Conservation (phyloP, 75 land plant genomes). For the Pinus tabuliformis region DNA sequence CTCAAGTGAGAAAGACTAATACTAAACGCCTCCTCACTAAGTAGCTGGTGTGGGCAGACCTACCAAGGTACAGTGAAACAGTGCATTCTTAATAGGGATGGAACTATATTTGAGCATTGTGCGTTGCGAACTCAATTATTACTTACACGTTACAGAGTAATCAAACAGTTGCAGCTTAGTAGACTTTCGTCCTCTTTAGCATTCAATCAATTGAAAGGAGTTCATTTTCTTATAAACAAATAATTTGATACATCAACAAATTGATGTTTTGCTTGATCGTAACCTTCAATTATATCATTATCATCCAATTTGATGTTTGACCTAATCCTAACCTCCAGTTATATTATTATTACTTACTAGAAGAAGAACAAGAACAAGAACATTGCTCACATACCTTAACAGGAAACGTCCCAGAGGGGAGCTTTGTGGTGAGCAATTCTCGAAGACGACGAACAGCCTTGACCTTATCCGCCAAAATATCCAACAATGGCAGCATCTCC, state of each 20-base stretch:
- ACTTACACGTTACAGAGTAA: neutral
- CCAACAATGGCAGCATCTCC: slow-evolving; percentile 77
- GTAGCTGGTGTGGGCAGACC: neutral
- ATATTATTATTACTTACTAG: too few species aligned
- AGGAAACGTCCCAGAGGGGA: slow-evolving; percentile 90
- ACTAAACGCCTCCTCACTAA: neutral
- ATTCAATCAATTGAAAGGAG: too few species aligned
- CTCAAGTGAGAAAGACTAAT: neutral
- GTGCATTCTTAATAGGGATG: neutral
- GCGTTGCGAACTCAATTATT: neutral
- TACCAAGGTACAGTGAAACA: neutral
- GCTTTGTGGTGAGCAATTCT: slow-evolving; percentile 91
- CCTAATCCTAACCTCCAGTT: too few species aligned
- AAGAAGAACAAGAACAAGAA: neutral
- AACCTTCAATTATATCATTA: too few species aligned
- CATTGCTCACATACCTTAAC: slow-evolving; percentile 66
- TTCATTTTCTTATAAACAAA: too few species aligned
- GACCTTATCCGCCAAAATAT: slow-evolving; percentile 72
- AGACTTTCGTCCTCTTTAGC: too few species aligned
- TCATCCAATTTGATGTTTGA: too few species aligned
- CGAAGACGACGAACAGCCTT: slow-evolving; percentile 77
- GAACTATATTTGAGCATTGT: neutral
- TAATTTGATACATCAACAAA: too few species aligned
- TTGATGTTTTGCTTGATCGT: too few species aligned
- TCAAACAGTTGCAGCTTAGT: too few species aligned